Evolutionary conservation across 257 asterid species (phyloP).

Genomic region (Nicotiana undulata): DNA sequence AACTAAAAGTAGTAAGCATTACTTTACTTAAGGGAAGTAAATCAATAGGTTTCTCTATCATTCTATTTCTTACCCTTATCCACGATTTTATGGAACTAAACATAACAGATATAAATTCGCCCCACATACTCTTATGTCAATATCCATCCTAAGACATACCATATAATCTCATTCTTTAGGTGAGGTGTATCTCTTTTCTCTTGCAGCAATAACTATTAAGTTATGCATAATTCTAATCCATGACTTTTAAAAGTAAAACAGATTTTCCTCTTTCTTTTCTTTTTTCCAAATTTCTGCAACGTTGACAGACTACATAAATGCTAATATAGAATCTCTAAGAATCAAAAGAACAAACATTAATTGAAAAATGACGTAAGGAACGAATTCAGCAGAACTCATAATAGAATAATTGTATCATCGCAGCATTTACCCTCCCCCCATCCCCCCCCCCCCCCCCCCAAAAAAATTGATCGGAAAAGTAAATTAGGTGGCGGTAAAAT

Average conservation of each 20-base stretch:
- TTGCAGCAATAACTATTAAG: background rate
- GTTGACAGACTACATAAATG: background rate
- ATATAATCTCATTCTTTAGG: background rate
- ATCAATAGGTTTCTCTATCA: background rate
- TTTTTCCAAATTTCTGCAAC: background rate
- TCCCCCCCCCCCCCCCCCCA: too few relatives aligned
- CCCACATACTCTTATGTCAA: background rate
- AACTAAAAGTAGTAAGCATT: background rate
- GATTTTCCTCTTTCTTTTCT: background rate
- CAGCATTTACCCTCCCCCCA: background rate
- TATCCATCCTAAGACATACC: background rate
- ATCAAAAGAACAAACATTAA: background rate
- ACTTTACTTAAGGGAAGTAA: background rate
- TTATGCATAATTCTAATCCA: background rate
- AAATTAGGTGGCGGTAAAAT: background rate
- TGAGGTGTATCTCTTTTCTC: background rate
- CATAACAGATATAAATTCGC: background rate
- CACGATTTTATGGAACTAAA: background rate
- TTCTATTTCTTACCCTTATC: background rate
- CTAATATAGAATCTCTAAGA: background rate
- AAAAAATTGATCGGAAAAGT: background rate
- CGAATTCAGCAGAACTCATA: background rate
- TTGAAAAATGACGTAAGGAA: background rate
- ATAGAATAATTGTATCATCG: background rate
- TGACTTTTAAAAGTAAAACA: background rate